A percentile compares a stretch with the other conserved stretches of the same genome.
Conservation (phyloP, 768 basidiomycete species). For the Coprinellus micaceus region DNA sequence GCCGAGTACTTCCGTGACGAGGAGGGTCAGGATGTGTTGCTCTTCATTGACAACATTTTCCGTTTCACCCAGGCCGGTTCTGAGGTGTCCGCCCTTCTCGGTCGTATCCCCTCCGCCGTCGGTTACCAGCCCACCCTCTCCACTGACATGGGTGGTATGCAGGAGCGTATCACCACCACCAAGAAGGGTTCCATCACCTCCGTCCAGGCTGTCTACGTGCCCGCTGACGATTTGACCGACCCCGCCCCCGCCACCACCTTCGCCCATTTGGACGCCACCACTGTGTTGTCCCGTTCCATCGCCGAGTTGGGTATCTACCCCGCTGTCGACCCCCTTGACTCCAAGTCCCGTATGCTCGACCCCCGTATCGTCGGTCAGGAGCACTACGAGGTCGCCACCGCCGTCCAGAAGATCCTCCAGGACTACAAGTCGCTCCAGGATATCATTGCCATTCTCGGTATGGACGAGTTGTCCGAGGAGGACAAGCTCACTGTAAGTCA, state of each 20-base stretch:
- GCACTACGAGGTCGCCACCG: slow-evolving; percentile 95
- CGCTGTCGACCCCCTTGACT: slow-evolving; percentile 98
- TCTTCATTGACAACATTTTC: slow-evolving; percentile 99
- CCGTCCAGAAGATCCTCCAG: slow-evolving; percentile 95
- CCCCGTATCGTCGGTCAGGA: slow-evolving; percentile 95
- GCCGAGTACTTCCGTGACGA: slow-evolving; percentile 99
- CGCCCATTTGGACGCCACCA: slow-evolving; percentile 99
- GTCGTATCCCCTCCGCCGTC: slow-evolving; percentile 99
- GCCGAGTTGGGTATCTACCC: slow-evolving; percentile 99
- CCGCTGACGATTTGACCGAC: slow-evolving; percentile 99
- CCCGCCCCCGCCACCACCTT: slow-evolving; percentile 99
- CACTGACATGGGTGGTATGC: slow-evolving; percentile 99
- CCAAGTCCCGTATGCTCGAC: slow-evolving; percentile 99
- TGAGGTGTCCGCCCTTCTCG: slow-evolving; percentile 98
- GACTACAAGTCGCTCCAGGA: slow-evolving; percentile 97
- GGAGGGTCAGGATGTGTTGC: slow-evolving; percentile 99
- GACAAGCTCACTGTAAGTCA: slow-evolving; percentile 91
- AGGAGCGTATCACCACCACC: slow-evolving; percentile 99
- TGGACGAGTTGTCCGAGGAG: slow-evolving; percentile 99
- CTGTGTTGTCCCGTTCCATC: slow-evolving; percentile 98
- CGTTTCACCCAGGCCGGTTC: slow-evolving; percentile 99
- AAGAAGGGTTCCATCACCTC: slow-evolving; percentile 99
- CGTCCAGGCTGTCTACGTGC: slow-evolving; percentile 99
- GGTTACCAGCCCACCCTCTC: slow-evolving; percentile 99
- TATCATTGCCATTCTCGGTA: slow-evolving; percentile 99